phyloP scores from a whole-genome alignment of 2,329 filamentous ascomycete species.

The Juglanconis sp. region DNA sequence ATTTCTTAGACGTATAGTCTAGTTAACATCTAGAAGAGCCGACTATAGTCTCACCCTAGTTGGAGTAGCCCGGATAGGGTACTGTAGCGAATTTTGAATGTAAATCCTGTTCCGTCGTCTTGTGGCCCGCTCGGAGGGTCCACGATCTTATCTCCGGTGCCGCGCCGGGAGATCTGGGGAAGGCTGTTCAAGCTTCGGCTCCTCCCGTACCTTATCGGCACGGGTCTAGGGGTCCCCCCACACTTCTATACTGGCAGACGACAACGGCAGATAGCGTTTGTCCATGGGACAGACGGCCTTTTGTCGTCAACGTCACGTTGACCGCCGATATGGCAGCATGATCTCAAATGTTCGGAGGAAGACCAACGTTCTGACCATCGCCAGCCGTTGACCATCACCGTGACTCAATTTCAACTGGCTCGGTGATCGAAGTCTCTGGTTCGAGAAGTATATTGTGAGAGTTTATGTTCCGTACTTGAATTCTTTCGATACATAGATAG shows the following conservation, averaged over 20 bases:
- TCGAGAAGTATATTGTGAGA: not conserved
- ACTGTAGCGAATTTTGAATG: not conserved
- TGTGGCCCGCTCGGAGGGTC: not conserved
- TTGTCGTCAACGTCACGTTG: not conserved
- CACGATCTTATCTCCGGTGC: not conserved
- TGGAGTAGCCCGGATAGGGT: too few relatives aligned
- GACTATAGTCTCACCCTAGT: too few relatives aligned
- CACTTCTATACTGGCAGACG: not conserved
- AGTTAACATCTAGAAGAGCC: too few relatives aligned
- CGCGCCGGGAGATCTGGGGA: not conserved
- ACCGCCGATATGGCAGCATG: not conserved
- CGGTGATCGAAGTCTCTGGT: not conserved
- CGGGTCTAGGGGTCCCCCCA: not conserved
- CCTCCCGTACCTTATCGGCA: not conserved
- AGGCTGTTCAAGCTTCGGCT: not conserved
- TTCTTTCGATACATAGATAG: not conserved
- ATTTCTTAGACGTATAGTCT: too few relatives aligned
- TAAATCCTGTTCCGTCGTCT: not conserved
- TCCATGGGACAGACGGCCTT: too few relatives aligned
- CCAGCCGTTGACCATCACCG: not conserved
- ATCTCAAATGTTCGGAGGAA: not conserved
- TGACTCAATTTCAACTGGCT: not conserved
- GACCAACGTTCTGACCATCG: not conserved
- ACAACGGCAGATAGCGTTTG: not conserved
- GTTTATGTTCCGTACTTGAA: not conserved